These are phyloP conservation scores for Globisporangium radiosum DNA, from an alignment of 352 stramenopile species.

Conservation along the genomic window DNA sequence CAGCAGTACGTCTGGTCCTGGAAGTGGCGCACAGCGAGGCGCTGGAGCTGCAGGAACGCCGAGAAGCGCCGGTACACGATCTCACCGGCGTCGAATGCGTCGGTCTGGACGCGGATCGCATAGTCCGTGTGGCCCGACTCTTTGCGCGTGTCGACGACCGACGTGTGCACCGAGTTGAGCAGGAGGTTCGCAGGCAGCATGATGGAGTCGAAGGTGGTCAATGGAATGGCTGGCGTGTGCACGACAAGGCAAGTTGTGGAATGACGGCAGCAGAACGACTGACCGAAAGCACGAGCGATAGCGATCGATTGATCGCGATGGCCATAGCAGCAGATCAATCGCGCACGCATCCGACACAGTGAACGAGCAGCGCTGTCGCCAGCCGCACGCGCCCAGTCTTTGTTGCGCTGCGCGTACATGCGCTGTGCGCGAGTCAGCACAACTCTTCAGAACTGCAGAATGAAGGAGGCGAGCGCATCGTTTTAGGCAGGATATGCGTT, in stretches of 20 bases:
- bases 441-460: background rate
- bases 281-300: too few species aligned
- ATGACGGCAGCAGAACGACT: background rate
- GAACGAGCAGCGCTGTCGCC: too few species aligned
- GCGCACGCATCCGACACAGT: too few species aligned
- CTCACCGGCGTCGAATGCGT: constrained; percentile 43
- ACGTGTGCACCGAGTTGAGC: constrained; percentile 49
- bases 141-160: constrained; percentile 71
- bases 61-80: constrained; percentile 84
- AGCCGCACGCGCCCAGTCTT: background rate
- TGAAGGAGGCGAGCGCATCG: too few species aligned
- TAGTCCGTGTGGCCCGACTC: constrained; percentile 80
- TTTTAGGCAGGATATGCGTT: too few species aligned
- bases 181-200: constrained; percentile 35
- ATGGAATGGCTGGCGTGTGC: background rate
- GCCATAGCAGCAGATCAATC: too few species aligned
- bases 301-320: too few species aligned
- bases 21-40: constrained; percentile 61
- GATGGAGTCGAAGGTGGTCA: background rate
- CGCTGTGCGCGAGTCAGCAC: background rate
- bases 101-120: constrained; percentile 67
- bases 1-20: constrained; percentile 57
- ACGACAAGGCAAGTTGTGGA: constrained; percentile 6
- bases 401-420: background rate
- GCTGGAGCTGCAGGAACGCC: constrained; percentile 79